Base-by-base conservation (phyloP, 768 basidiomycete species). In the Leccinum subgranulosum region DNA sequence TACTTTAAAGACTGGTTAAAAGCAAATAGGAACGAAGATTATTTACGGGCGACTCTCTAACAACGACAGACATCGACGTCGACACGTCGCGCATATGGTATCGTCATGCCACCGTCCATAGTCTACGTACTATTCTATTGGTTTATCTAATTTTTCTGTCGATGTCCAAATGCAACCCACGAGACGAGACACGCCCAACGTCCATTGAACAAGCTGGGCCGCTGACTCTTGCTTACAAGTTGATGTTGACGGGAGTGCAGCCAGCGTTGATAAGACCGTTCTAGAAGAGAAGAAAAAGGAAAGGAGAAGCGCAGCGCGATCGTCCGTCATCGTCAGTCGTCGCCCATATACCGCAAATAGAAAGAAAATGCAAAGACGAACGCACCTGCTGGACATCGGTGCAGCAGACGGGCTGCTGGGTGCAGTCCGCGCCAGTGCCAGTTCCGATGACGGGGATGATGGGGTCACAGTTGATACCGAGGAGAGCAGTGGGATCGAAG, bases 321-420 rank as follows among this genome's bases (percentile, higher is more conserved):
- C 33, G 6, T 14, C 46, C 27, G 23, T 19, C 19, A n/a, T 39
- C 25, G 27, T 50, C 43, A 53, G 54, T 41, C 7, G 17, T 31
- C 7, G 28, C 5, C 3, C 9, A 23, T 2, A 36, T 11, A 11
- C 5, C 23, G 25, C 46, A 0, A 5, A 33, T 9, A 21, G 8
- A 7, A 21, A 0, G 2, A 10, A n/a, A 33, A 29, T 19, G n/a
- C 6, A 28, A 19, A 29, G 19, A 15, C 14, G 10, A 5, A 60
- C 52, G 52, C 11, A 61, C 63, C 9, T 5, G 1, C 0, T 3
- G 0, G 9, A 29, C 11, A 21, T 23, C 1, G 19, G 4, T 1
- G 50, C 65, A 66, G n/a, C 65, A 66, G 25, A 60, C 41, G 2
- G 66, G 14, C 8, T 57, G 6, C 27, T 53, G 21, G 0, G 6